Percentiles rank a stretch among this genome's conserved stretches.
These are phyloP conservation scores for Ogataea paradorogensis DNA, from an alignment of 805 yeast genomes.

Conservation along the genomic window DNA sequence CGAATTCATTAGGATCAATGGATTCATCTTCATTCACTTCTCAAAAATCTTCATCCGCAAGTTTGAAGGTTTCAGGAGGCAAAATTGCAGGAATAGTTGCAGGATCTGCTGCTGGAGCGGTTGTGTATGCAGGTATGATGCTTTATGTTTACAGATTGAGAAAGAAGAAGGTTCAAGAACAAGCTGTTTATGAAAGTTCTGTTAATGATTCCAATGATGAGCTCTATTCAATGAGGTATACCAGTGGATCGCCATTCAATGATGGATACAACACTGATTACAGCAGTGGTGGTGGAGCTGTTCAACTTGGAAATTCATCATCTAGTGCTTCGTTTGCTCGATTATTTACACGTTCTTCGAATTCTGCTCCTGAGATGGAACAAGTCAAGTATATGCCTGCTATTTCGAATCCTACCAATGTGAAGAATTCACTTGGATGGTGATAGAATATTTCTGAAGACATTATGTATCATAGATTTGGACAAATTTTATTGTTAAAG, in stretches of 20 bases:
- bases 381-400: constrained; percentile 36
- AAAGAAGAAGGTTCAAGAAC: constrained; percentile 23
- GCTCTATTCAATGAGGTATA: not conserved
- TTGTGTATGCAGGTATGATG: constrained; percentile 60
- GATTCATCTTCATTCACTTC: constrained; percentile 27
- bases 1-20: constrained; percentile 27
- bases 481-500: constrained; percentile 5
- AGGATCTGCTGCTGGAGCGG: constrained; percentile 79
- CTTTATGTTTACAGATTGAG: constrained; percentile 49
- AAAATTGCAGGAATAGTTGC: constrained; percentile 74
- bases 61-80: constrained; percentile 17
- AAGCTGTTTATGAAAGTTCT: not conserved
- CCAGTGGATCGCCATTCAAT: not conserved
- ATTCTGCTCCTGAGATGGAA: constrained; percentile 17
- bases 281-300: constrained; percentile 9
- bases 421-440: constrained; percentile 76
- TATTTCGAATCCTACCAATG: constrained; percentile 68
- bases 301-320: constrained; percentile 13
- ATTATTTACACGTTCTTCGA: constrained; percentile 14
- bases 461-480: constrained; percentile 5
- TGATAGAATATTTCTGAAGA: too few species aligned
- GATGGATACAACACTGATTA: constrained; percentile 7
- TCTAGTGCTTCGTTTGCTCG: constrained; percentile 17
- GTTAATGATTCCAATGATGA: not conserved
- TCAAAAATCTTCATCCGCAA: constrained; percentile 16